phyloP scores from a whole-genome alignment of 768 basidiomycete species.

The Tricholoma sp. region DNA sequence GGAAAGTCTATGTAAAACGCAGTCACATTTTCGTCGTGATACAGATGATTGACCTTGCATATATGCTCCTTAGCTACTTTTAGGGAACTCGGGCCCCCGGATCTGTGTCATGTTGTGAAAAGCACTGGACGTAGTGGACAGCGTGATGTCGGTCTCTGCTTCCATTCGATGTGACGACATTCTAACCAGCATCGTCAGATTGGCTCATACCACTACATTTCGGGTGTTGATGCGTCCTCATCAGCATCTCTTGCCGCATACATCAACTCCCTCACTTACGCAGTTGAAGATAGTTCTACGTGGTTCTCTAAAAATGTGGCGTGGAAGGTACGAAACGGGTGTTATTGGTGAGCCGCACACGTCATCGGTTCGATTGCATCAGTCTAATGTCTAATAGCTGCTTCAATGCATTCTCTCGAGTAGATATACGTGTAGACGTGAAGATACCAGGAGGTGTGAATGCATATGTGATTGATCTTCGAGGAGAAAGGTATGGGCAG shows the following conservation, averaged over 20 bases:
- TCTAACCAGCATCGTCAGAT: constrained; percentile 40
- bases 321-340: constrained; percentile 93
- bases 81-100: constrained; percentile 95
- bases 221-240: constrained; percentile 97
- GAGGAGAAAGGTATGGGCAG: constrained; percentile 79
- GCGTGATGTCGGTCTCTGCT: constrained; percentile 66
- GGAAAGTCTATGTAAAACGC: constrained; percentile 77
- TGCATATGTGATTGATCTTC: constrained; percentile 88
- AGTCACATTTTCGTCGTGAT: neutral
- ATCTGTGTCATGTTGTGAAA: constrained; percentile 94
- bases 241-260: constrained; percentile 97
- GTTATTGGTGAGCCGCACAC: constrained; percentile 67
- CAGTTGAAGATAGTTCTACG: constrained; percentile 83
- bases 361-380: neutral
- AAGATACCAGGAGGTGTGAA: constrained; percentile 97
- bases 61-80: constrained; percentile 67
- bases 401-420: constrained; percentile 96
- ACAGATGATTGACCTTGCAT: constrained; percentile 12
- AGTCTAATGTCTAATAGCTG: constrained; percentile 46
- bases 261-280: constrained; percentile 96
- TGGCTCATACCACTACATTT: constrained; percentile 96
- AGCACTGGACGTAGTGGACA: constrained; percentile 78
- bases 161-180: neutral
- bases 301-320: constrained; percentile 86
- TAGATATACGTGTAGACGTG: constrained; percentile 95